Evolutionary conservation across 2,329 filamentous ascomycete species (phyloP), one percentile per base, ranked within the genome.

Genomic region (Colletotrichum sp.): DNA sequence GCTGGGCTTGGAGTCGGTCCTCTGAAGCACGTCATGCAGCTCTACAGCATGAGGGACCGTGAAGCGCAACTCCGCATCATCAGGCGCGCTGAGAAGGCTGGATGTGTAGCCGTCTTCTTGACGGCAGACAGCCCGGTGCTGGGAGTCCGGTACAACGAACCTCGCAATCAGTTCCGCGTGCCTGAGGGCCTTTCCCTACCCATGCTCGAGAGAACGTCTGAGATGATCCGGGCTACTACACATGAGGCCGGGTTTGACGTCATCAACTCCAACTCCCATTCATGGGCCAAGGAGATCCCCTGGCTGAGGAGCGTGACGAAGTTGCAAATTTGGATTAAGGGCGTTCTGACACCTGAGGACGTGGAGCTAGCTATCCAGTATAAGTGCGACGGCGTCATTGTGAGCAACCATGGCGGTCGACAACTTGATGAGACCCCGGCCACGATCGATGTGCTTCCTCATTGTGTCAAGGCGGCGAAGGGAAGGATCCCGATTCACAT

Each of bases 61-160:
- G 62, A 65, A 22, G 32, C 62, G n/a, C 62, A 65, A 5, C 34
- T 65, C 22, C 32, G 84, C 59, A 82, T 85, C 13, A 82, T 82
- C 15, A 70, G 69, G 15, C 75, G 80, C 6, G 78, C 78, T 25
- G 80, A 82, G 55, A 69, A 71, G 30, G 80, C 80, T 27, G 80
- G 80, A 3, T 82, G 81, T 68, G 78, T 78, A 52, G 81, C 80
- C 15, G 27, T 82, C 4, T 79, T 80, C 1, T 59, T 82, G 2
- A 82, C 81, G 1, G 80, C 81, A 3, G 81, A 82, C 52, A 82
- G 80, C 8, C 77, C 79, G 0, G 86, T 90, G 1, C 83, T 92
- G 0, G 90, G 90, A 0, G 85, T 87, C 27, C 84, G 90, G 1
- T 83, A 90, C 30, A 89, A 90, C 61, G 89, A 92, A 78, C 87